Conservation (phyloP, 441 rosid genomes). For the Gossypium trilobum region DNA sequence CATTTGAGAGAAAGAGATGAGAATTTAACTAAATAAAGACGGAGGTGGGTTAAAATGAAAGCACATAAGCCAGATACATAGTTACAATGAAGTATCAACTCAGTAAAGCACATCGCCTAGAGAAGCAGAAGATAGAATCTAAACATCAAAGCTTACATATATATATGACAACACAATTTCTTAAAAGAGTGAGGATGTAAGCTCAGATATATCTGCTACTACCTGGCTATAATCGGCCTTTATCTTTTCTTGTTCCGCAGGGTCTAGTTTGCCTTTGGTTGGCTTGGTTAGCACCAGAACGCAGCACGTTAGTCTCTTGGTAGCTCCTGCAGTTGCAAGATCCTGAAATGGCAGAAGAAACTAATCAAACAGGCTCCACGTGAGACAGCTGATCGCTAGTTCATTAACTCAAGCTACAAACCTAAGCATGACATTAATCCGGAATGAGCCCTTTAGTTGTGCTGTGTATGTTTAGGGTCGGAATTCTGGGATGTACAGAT, state of each 20-base stretch:
- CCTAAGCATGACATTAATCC: not conserved
- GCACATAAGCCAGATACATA: not conserved
- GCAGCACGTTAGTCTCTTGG: conserved; percentile 31
- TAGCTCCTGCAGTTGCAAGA: conserved; percentile 33
- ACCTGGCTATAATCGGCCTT: conserved; percentile 7
- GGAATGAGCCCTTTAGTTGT: not conserved
- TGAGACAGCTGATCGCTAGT: not conserved
- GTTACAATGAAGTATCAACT: not conserved
- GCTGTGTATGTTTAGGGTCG: not conserved
- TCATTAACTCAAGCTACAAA: not conserved
- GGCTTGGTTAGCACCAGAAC: conserved; percentile 28
- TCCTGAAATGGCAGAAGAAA: conserved; percentile 17
- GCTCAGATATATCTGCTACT: conserved; percentile 7
- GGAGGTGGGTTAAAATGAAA: not conserved
- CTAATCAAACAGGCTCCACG: not conserved
- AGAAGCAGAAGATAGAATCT: not conserved
- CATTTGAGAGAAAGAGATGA: not conserved
- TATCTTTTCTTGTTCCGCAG: conserved; percentile 12
- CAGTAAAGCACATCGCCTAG: conserved; percentile 17
- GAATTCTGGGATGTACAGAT: not conserved
- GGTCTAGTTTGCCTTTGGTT: conserved; percentile 22
- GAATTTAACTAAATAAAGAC: not conserved
- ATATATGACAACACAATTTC: not conserved
- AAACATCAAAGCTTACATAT: conserved; percentile 2
- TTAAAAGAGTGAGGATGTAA: conserved; percentile 18